Conservation (phyloP, 768 basidiomycete genomes). For the Gautieria morchelliformis region DNA sequence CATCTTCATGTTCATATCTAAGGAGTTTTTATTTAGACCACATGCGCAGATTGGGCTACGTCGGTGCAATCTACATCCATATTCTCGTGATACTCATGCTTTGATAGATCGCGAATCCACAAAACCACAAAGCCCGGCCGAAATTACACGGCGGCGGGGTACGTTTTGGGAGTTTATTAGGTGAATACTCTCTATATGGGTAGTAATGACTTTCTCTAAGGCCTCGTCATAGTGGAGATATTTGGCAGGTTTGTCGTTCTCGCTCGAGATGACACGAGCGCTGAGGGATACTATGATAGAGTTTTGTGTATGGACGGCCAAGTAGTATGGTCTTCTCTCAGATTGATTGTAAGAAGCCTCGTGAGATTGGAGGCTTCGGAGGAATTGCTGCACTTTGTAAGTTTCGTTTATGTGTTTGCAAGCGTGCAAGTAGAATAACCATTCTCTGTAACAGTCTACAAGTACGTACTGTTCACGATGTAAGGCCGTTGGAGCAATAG, state of each 20-base stretch:
- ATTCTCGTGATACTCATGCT: neutral
- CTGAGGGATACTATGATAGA: neutral
- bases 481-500: neutral
- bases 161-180: constrained; percentile 9
- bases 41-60: constrained; percentile 7
- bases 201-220: neutral
- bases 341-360: constrained; percentile 8
- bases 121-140: neutral
- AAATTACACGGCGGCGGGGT: constrained; percentile 1
- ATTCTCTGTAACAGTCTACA: neutral
- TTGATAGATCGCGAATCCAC: constrained; percentile 7
- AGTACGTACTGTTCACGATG: neutral
- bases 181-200: neutral
- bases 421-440: neutral
- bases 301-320: constrained; percentile 7
- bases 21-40: neutral
- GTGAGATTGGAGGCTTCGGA: constrained; percentile 1
- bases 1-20: neutral
- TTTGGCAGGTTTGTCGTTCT: constrained; percentile 5
- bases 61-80: neutral
- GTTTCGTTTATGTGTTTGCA: neutral
- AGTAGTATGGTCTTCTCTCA: constrained; percentile 9
- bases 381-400: neutral
- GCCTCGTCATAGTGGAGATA: constrained; percentile 1
- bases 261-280: neutral